phyloP scores from a whole-genome alignment of 768 basidiomycete genomes.

The Gloeostereum incarnatum region DNA sequence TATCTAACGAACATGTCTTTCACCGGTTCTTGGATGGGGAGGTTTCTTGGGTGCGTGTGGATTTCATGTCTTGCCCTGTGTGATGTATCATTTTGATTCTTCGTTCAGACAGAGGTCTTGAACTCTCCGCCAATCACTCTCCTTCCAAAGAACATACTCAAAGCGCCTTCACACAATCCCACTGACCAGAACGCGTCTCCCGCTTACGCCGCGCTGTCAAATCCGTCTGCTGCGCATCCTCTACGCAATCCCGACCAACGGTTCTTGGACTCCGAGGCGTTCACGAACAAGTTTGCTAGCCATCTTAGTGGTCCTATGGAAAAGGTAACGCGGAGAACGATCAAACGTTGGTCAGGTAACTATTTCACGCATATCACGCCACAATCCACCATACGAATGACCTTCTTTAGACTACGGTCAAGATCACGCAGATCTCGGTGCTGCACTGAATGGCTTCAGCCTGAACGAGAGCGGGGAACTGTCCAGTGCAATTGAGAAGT shows the following conservation, averaged over 20 bases:
- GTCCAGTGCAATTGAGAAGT: conserved; percentile 87
- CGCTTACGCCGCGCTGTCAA: conserved; percentile 80
- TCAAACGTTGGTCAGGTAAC: conserved; percentile 93
- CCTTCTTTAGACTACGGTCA: conserved; percentile 58
- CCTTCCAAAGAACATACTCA: conserved; percentile 91
- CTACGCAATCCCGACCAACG: conserved; percentile 91
- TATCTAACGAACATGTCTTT: conserved; percentile 94
- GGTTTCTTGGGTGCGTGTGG: conserved; percentile 78
- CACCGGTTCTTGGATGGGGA: conserved; percentile 94
- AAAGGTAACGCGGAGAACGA: conserved; percentile 84
- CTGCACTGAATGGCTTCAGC: conserved; percentile 87
- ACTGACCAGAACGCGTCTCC: conserved; percentile 65
- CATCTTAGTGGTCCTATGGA: conserved; percentile 93
- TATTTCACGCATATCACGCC: conserved; percentile 7
- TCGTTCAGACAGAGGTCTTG: conserved; percentile 72
- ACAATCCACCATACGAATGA: conserved; percentile 6
- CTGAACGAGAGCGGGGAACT: conserved; percentile 72
- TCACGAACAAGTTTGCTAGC: conserved; percentile 91
- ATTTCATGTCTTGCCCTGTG: background rate
- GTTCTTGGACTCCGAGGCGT: conserved; percentile 92
- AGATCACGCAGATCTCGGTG: conserved; percentile 88
- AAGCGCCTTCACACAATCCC: conserved; percentile 92
- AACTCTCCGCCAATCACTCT: conserved; percentile 88
- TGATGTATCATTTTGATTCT: conserved; percentile 1
- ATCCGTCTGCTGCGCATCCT: conserved; percentile 82